Percentiles rank a stretch among this genome's conserved stretches.
Conservation (phyloP, 257 asterid species). For the Cruciata laevipes region DNA sequence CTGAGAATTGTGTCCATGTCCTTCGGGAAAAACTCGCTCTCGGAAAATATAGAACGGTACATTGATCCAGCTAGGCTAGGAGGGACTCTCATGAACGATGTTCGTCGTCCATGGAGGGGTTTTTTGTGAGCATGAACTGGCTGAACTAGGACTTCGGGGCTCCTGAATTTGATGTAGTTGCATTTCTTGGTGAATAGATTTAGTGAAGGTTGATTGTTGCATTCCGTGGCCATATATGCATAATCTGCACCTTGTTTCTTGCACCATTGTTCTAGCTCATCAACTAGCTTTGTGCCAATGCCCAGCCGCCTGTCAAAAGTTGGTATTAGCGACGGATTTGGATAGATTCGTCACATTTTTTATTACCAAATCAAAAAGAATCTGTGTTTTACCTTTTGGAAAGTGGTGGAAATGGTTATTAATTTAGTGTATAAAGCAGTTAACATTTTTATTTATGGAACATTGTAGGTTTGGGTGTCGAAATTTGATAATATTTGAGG, state of each 20-base stretch:
- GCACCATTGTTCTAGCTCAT: slow-evolving; percentile 57
- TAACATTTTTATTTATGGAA: not conserved
- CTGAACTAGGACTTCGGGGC: slow-evolving; percentile 63
- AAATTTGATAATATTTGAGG: too few relatives aligned
- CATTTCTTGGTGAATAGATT: slow-evolving; percentile 54
- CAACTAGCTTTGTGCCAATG: slow-evolving; percentile 61
- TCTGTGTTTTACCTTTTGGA: not conserved
- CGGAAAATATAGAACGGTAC: slow-evolving; percentile 40
- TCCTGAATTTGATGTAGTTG: slow-evolving; percentile 56
- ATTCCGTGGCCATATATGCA: slow-evolving; percentile 80
- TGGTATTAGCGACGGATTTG: too few relatives aligned
- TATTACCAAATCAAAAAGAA: not conserved
- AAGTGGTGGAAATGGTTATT: not conserved
- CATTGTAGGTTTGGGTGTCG: too few relatives aligned
- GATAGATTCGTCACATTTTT: too few relatives aligned
- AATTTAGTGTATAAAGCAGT: slow-evolving; percentile 6
- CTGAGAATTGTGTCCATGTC: slow-evolving; percentile 45
- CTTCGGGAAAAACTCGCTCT: slow-evolving; percentile 56
- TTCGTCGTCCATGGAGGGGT: slow-evolving; percentile 33
- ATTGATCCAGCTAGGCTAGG: slow-evolving; percentile 28
- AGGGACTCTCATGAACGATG: slow-evolving; percentile 32
- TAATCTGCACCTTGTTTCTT: slow-evolving; percentile 51
- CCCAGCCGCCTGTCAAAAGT: slow-evolving; percentile 59
- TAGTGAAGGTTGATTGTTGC: slow-evolving; percentile 53
- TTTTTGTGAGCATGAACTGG: slow-evolving; percentile 69